phyloP scores from a whole-genome alignment of 2,329 filamentous ascomycete genomes.

The Talaromyces sp. region DNA sequence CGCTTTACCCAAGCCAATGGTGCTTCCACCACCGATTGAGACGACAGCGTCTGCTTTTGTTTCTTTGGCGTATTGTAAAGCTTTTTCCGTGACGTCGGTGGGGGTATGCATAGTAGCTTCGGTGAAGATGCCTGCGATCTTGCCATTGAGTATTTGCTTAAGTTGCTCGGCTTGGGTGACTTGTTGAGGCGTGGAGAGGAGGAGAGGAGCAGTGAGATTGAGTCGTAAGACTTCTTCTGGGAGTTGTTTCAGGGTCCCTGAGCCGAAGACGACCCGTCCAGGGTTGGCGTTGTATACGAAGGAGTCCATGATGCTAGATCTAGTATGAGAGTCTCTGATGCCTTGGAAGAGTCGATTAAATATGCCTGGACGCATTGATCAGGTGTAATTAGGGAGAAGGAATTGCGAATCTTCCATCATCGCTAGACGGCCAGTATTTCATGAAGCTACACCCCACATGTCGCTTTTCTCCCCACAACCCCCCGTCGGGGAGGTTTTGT shows the following conservation, averaged over 20 bases:
- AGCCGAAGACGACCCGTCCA: conserved; percentile 55
- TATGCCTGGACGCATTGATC: not conserved
- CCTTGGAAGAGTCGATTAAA: not conserved
- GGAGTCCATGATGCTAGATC: conserved; percentile 42
- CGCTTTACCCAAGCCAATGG: conserved; percentile 60
- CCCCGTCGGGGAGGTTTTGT: not conserved
- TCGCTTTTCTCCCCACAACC: not conserved
- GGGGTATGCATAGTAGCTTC: conserved; percentile 64
- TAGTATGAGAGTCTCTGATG: not conserved
- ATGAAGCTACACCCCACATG: not conserved
- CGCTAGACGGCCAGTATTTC: not conserved
- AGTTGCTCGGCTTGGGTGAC: conserved; percentile 46
- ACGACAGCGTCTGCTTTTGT: conserved; percentile 54
- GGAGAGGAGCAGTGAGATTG: conserved; percentile 49
- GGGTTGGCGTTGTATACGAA: conserved; percentile 57
- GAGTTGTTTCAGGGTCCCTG: conserved; percentile 51
- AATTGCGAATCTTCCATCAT: not conserved
- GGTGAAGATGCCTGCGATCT: conserved; percentile 51
- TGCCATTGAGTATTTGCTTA: conserved; percentile 43
- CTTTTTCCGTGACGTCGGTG: conserved; percentile 54
- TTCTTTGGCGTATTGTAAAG: conserved; percentile 47
- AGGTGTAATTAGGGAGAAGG: not conserved
- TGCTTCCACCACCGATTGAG: conserved; percentile 61
- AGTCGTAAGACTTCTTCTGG: conserved; percentile 44
- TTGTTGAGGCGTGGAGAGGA: conserved; percentile 57